phyloP scores from a whole-genome alignment of 2,329 filamentous ascomycete species.

The Colletotrichum sp. region DNA sequence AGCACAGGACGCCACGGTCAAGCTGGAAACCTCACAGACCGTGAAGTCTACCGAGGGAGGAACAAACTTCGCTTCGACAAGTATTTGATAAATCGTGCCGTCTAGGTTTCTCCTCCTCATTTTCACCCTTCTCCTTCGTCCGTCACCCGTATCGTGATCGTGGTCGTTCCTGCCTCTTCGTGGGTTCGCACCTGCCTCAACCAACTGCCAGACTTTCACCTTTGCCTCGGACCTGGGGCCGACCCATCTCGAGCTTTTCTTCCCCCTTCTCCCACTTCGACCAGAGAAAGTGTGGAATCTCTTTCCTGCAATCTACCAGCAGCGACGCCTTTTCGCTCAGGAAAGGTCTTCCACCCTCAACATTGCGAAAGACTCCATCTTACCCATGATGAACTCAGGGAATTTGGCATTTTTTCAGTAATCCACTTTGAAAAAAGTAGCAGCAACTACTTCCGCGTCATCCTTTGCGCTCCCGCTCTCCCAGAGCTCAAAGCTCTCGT shows the following conservation, averaged over 20 bases:
- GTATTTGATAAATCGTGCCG: neutral
- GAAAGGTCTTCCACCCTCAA: neutral
- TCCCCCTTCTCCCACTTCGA: neutral
- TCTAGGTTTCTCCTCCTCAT: neutral
- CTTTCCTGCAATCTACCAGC: neutral
- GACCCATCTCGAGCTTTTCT: neutral
- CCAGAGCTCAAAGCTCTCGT: too few relatives aligned
- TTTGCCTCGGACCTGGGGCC: neutral
- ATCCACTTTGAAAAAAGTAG: too few relatives aligned
- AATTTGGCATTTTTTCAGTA: too few relatives aligned
- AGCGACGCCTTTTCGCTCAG: neutral
- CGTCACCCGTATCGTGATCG: fast-evolving
- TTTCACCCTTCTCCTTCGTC: neutral
- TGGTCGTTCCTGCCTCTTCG: neutral
- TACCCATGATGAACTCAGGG: too few relatives aligned
- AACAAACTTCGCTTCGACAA: neutral
- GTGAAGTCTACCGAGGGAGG: neutral
- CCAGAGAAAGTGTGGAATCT: neutral
- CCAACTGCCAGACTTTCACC: neutral
- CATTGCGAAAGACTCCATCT: neutral
- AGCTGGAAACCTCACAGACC: neutral
- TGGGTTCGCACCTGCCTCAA: neutral
- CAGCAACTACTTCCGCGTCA: too few relatives aligned
- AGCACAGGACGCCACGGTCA: fast-evolving
- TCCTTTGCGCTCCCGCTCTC: too few relatives aligned